Evolutionary conservation across 192 early-diverging fungal genomes (phyloP), one percentile per base, ranked within the genome.

Genomic region (Neocallimastix lanati): DNA sequence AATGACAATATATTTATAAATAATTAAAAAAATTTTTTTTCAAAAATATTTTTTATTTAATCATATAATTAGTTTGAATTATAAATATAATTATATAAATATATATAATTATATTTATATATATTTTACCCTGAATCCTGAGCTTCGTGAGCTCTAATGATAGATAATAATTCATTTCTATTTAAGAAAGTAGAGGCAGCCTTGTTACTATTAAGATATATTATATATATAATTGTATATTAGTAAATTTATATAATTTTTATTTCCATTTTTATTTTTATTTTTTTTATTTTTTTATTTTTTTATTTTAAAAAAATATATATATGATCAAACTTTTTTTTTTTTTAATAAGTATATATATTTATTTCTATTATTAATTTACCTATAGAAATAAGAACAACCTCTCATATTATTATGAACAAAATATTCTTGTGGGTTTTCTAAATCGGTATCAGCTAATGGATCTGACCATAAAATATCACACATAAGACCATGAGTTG

Each of bases 141-240:
- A 28, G 96, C 96, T 83, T 98, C 96, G 83, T 98, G 96, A 27
- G 96, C 96, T 80, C 96, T 93, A 84, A 98, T 97, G 76, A 98
- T 92, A 27, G 95, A 96, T 76, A 98, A 84, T 37, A 98, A 87
- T 82, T 93, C 93, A 86, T 98, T 98, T 81, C 92, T 87, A 86
- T 98, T 95, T 82, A 98, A 88, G 82, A 98, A 98, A 27, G 92
- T 90, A 77, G 94, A 96, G 13, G 94, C 95, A 15, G 96, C 95
- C 80, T 92, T 90, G 81, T 97, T 97, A 87, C 91, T 92, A 80
- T 76, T 37, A 18, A 67, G 30, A 21, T 38, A 28, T 78, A 76
- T 76, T 28, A 78, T 33, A 25, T 16, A 36, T 18, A 28, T 6
- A 5, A n/a, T n/a, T n/a, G n/a, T n/a, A n/a, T n/a, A n/a, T n/a